These are phyloP conservation scores for Quercus ilex DNA, from an alignment of 306 rosid species.

Conservation along the genomic window DNA sequence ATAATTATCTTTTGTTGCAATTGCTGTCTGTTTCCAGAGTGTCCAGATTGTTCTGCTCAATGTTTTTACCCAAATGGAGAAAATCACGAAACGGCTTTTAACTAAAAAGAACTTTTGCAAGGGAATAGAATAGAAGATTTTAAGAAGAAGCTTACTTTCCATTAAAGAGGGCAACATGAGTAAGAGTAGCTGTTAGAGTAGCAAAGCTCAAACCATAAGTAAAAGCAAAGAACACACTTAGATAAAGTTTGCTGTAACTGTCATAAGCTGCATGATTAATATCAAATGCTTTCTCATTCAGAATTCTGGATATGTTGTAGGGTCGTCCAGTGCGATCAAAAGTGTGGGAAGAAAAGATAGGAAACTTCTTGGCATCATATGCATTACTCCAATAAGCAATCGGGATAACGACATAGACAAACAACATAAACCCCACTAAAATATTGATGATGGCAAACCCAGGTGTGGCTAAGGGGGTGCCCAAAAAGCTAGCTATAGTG, in stretches of 20 bases:
- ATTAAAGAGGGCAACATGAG: conserved; percentile 81
- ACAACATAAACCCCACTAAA: conserved; percentile 45
- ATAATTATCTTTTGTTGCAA: conserved; percentile 9
- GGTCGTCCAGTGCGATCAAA: conserved; percentile 49
- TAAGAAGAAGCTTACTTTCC: conserved; percentile 55
- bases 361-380: conserved; percentile 73
- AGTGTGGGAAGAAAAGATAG: conserved; percentile 58
- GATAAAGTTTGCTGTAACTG: conserved; percentile 67
- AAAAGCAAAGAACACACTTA: conserved; percentile 64
- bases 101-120: neutral
- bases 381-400: conserved; percentile 61
- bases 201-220: conserved; percentile 81
- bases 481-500: conserved; percentile 61
- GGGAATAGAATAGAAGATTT: neutral
- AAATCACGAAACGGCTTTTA: neutral
- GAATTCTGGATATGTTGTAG: conserved; percentile 50
- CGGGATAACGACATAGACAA: conserved; percentile 47
- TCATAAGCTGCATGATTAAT: conserved; percentile 41
- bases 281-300: conserved; percentile 41
- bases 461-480: conserved; percentile 70
- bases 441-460: conserved; percentile 61
- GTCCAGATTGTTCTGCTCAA: conserved; percentile 42
- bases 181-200: conserved; percentile 54
- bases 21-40: conserved; percentile 47
- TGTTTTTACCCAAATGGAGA: neutral